These are phyloP conservation scores for Pleurotus cornucopiae DNA, from an alignment of 768 basidiomycete genomes.

Conservation along the genomic window DNA sequence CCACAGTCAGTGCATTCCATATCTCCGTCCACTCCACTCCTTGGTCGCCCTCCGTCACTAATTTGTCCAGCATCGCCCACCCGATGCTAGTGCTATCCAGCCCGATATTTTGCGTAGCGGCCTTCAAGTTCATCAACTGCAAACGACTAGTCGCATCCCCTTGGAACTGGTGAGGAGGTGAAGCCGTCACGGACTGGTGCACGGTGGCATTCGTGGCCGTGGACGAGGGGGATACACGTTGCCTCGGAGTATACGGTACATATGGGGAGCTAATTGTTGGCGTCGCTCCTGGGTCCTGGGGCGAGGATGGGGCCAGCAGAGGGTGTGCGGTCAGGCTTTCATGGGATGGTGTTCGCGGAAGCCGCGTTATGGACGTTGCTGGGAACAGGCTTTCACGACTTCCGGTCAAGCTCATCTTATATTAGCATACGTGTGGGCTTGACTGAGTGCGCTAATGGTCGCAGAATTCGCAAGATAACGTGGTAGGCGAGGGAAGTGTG, in stretches of 20 bases:
- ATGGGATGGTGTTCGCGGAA: slow-evolving; percentile 38
- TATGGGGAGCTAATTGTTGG: slow-evolving; percentile 39
- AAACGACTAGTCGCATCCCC: slow-evolving; percentile 65
- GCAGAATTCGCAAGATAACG: no score
- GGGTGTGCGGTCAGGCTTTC: slow-evolving; percentile 64
- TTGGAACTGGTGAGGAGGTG: slow-evolving; percentile 41
- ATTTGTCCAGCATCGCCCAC: slow-evolving; percentile 74
- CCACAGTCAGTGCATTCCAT: slow-evolving; percentile 56
- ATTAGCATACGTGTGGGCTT: not conserved
- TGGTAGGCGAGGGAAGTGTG: no score
- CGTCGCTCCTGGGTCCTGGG: slow-evolving; percentile 23
- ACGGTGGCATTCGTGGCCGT: slow-evolving; percentile 47
- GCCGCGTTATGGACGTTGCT: slow-evolving; percentile 50
- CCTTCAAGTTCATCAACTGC: slow-evolving; percentile 70
- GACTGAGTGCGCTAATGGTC: no score
- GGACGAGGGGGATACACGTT: slow-evolving; percentile 44
- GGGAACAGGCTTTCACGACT: slow-evolving; percentile 38
- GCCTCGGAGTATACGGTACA: slow-evolving; percentile 75
- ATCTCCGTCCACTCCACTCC: slow-evolving; percentile 65
- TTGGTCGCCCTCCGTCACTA: slow-evolving; percentile 43
- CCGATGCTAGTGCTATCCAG: slow-evolving; percentile 63
- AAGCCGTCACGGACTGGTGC: slow-evolving; percentile 32
- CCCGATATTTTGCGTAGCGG: slow-evolving; percentile 65
- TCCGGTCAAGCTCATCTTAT: slow-evolving; percentile 25
- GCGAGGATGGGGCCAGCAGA: slow-evolving; percentile 42